Base-by-base conservation (phyloP, 495 filamentous ascomycete genomes). In the Penicillium pulvis region DNA sequence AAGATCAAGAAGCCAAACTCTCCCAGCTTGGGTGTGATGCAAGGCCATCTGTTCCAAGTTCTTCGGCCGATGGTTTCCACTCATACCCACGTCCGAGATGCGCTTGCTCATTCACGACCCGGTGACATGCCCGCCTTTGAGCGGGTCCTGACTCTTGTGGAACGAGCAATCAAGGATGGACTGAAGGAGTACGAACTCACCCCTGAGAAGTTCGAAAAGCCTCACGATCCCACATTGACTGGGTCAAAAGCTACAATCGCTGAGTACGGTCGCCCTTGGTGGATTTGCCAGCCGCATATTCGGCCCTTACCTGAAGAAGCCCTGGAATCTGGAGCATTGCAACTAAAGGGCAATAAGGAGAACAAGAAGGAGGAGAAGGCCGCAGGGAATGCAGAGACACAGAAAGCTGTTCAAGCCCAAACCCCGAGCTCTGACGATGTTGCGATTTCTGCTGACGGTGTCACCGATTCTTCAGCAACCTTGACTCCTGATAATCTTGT, bases 1-100 rank as follows among this genome's bases (percentile, higher is more conserved):
- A 81, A 80, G 66, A 61, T 73, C 33, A 48, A 83, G 61, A 75
- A 72, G 50, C 56, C 69, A 26, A 74, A 74, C 14, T 87, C 87
- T 28, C 85, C 92, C 7, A 97, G 91, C 64, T 76, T 95, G 24
- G 77, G 83, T n/a, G 85, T 85, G 31, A 89, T 99, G 79, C 93
- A 97, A 68, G 83, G 89, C 4, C 94, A 99, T 73, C 82, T 97
- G 36, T 99, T 99, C 79, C 89, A 96, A 68, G 81, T 99, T 24
- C 85, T 97, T 9, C 85, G 93, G 5, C 82, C 92, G 3, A 83
- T 98, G 48, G 83, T 98, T 41, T 74, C 85, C 0, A 80, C 74
- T 35, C 89, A 97, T 69, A 89, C 87, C 28, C 80, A 92, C 63
- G 85, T 99, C 45, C 85, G 95, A 5, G 88, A 96, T 70, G 81